Percentiles rank a stretch among this genome's conserved stretches.
phyloP scores from a whole-genome alignment of 768 basidiomycete genomes.

The Cystofilobasidium capitatum region DNA sequence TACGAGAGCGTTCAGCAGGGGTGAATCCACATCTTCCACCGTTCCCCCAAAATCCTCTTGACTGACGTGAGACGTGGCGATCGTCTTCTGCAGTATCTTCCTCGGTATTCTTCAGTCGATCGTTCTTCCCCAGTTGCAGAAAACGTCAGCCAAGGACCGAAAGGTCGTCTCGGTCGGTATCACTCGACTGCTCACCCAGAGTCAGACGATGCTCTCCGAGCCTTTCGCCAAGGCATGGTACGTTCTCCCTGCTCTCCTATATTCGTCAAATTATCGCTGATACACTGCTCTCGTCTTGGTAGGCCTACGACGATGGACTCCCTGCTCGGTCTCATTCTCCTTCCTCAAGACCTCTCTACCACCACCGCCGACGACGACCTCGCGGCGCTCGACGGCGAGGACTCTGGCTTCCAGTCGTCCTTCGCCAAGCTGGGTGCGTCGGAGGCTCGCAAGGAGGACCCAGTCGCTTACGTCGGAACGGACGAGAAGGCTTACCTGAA shows the following conservation, averaged over 20 bases:
- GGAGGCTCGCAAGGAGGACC: constrained; percentile 52
- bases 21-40: constrained; percentile 43
- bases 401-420: constrained; percentile 77
- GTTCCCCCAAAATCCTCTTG: background rate
- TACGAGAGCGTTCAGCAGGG: constrained; percentile 75
- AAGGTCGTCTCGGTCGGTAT: constrained; percentile 76
- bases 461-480: constrained; percentile 37
- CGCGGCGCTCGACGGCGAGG: constrained; percentile 74
- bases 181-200: constrained; percentile 66
- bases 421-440: constrained; percentile 81
- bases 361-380: constrained; percentile 45
- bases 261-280: background rate
- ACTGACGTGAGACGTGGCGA: background rate
- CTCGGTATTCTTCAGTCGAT: constrained; percentile 66
- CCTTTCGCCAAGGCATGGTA: constrained; percentile 59
- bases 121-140: constrained; percentile 67
- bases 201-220: constrained; percentile 56
- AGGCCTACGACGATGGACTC: constrained; percentile 65
- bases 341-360: constrained; percentile 56
- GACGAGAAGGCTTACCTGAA: constrained; percentile 25
- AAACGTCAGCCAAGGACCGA: constrained; percentile 69
- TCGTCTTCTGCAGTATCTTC: constrained; percentile 53
- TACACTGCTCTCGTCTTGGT: background rate
- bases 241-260: constrained; percentile 36
- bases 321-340: constrained; percentile 64